Conservation (phyloP, 1,284 basidiomycete genomes). For the Somion occarium region DNA sequence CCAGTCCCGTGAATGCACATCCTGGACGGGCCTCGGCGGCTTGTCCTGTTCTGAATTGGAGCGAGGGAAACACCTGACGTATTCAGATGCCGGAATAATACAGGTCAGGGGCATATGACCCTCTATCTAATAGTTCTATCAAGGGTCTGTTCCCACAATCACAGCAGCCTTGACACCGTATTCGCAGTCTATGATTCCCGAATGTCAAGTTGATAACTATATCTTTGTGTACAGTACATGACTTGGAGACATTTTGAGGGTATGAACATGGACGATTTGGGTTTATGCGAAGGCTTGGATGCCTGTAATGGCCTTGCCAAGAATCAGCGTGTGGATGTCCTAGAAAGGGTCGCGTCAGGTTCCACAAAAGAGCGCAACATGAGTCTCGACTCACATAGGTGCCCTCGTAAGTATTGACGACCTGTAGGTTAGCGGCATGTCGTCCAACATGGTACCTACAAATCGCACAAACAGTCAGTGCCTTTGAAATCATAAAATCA, state of each 20-base stretch:
- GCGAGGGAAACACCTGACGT: neutral
- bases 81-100: neutral
- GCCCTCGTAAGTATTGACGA: constrained; percentile 88
- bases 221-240: neutral
- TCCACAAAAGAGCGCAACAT: neutral
- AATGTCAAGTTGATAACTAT: neutral
- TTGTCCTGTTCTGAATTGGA: neutral
- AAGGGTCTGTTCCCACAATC: neutral
- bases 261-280: neutral
- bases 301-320: constrained; percentile 90
- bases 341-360: constrained; percentile 25
- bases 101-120: neutral
- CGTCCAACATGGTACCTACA: constrained; percentile 82
- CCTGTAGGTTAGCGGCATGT: constrained; percentile 88
- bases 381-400: constrained; percentile 42
- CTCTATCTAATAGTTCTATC: neutral
- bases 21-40: neutral
- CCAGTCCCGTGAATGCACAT: neutral
- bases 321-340: constrained; percentile 84
- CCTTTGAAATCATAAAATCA: too few relatives aligned
- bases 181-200: too few relatives aligned
- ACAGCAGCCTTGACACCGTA: neutral
- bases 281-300: constrained; percentile 67
- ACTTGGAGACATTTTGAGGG: neutral
- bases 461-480: neutral